These are phyloP conservation scores for Flaveria ramosissima DNA, from an alignment of 129 eudicot genomes.

Conservation along the genomic window DNA sequence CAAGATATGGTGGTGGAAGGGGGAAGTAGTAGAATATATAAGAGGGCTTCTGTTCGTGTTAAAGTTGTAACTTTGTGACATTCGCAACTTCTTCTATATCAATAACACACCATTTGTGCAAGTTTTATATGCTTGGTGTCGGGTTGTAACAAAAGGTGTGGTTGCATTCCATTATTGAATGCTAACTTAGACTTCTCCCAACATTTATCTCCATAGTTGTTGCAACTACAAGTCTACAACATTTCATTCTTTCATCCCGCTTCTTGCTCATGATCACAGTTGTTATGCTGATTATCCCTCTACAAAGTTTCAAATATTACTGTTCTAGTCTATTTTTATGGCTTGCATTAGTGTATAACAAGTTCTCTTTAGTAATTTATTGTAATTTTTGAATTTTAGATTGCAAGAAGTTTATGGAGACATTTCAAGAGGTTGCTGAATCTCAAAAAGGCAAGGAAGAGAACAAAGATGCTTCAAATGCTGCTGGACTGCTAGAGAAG, in stretches of 20 bases:
- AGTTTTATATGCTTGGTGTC: slow-evolving; percentile 38
- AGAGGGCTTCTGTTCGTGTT: slow-evolving; percentile 90
- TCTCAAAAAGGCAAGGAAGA: slow-evolving; percentile 51
- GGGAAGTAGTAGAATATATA: slow-evolving; percentile 28
- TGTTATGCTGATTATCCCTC: slow-evolving; percentile 56
- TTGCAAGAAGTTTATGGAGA: slow-evolving; percentile 68
- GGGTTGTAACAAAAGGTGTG: slow-evolving; percentile 88
- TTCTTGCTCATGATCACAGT: slow-evolving; percentile 65
- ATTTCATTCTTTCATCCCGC: slow-evolving; percentile 26
- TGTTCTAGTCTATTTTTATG: background rate
- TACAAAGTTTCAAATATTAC: background rate
- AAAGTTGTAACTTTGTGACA: slow-evolving; percentile 63
- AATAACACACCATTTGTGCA: slow-evolving; percentile 35
- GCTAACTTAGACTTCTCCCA: slow-evolving; percentile 83
- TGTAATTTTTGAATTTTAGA: slow-evolving; percentile 32
- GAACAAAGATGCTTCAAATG: slow-evolving; percentile 48
- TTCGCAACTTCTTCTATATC: slow-evolving; percentile 89
- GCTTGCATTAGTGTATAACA: background rate
- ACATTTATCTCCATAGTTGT: slow-evolving; percentile 32
- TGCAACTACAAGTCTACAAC: background rate
- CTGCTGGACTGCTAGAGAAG: slow-evolving; percentile 63
- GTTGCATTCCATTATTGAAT: slow-evolving; percentile 91
- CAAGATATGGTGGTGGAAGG: slow-evolving; percentile 42
- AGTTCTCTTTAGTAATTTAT: background rate
- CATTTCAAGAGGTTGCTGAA: slow-evolving; percentile 61